These are phyloP conservation scores for Daldinia bambusicola DNA, from an alignment of 495 filamentous ascomycete species.

Conservation along the genomic window DNA sequence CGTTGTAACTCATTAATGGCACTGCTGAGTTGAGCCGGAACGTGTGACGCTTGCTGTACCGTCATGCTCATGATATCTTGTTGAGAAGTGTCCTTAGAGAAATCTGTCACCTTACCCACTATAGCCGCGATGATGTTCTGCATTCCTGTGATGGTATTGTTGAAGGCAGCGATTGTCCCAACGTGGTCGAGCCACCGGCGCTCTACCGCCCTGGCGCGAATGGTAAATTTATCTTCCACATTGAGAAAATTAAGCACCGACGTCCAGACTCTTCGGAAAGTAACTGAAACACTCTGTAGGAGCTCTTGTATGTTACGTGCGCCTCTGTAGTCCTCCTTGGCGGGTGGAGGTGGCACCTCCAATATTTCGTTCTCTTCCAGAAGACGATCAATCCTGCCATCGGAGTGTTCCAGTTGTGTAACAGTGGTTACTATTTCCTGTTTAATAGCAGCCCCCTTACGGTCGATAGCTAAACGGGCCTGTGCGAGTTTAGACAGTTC, in stretches of 20 bases:
- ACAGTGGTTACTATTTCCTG: neutral
- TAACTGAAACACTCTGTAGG: neutral
- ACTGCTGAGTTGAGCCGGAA: conserved; percentile 7
- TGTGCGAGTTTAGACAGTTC: conserved; percentile 12
- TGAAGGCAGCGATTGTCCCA: conserved; percentile 1
- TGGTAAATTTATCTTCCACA: neutral
- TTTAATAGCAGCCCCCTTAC: neutral
- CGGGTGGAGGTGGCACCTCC: conserved; percentile 9
- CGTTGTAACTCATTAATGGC: conserved; percentile 16
- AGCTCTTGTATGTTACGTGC: neutral
- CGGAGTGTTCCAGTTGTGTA: neutral
- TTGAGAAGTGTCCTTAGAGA: conserved; percentile 2
- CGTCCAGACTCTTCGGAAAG: conserved; percentile 2
- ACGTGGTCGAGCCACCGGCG: conserved; percentile 11
- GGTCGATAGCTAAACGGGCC: conserved; percentile 17
- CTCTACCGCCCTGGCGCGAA: neutral
- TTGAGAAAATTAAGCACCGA: conserved; percentile 16
- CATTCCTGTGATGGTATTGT: neutral
- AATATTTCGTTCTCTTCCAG: conserved; percentile 20
- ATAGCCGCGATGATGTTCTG: neutral
- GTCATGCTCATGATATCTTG: conserved; percentile 10
- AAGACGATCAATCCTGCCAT: conserved; percentile 15
- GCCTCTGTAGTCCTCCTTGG: neutral
- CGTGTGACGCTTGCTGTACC: conserved; percentile 1
- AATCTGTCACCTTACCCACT: neutral